These are phyloP conservation scores for Coemansia asiatica DNA, from an alignment of 192 early-diverging fungal genomes.

Conservation along the genomic window DNA sequence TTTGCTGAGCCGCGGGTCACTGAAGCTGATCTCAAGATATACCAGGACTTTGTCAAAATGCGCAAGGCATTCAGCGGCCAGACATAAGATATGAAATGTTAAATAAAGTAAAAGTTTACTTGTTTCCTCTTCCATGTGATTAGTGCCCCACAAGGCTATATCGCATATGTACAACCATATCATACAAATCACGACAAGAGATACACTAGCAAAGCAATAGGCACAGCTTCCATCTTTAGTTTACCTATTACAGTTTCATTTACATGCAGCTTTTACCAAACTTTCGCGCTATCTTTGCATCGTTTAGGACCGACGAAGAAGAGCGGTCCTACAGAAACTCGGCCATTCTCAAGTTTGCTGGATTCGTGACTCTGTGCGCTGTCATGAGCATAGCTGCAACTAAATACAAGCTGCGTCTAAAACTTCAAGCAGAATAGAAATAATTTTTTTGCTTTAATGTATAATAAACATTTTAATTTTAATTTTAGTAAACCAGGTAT, in stretches of 20 bases:
- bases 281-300: conserved; percentile 58
- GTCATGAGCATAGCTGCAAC: conserved; percentile 48
- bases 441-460: background rate
- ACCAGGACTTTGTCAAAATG: conserved; percentile 45
- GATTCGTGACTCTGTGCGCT: conserved; percentile 52
- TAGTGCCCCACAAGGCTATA: background rate
- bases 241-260: background rate
- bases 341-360: conserved; percentile 47
- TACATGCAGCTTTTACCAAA: conserved; percentile 51
- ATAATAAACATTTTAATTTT: background rate
- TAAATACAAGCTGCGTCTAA: conserved; percentile 31
- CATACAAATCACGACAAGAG: too few relatives aligned
- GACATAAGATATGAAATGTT: background rate
- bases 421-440: background rate
- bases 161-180: background rate
- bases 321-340: conserved; percentile 49
- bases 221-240: background rate
- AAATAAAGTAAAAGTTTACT: background rate
- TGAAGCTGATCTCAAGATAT: conserved; percentile 40
- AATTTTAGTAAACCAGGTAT: background rate
- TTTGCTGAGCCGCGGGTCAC: conserved; percentile 37
- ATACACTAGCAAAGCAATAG: too few relatives aligned
- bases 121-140: background rate
- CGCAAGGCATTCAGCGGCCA: conserved; percentile 28
- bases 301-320: conserved; percentile 55